Percentiles rank a stretch among this genome's conserved stretches.
Evolutionary conservation across 208 protist genomes (phyloP).

Genomic region (Leishmania guyanensis): DNA sequence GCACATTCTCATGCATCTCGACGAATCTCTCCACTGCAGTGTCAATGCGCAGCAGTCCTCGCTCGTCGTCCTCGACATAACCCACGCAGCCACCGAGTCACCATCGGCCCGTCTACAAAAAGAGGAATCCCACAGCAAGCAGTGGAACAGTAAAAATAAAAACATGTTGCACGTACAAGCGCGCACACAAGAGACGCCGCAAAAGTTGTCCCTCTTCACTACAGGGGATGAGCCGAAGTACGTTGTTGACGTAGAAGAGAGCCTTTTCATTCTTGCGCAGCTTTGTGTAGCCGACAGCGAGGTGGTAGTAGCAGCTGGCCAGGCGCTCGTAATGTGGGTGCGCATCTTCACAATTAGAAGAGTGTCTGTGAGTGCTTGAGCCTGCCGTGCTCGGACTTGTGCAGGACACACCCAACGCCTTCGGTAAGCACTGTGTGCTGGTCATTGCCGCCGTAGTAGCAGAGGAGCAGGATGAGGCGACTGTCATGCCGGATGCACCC

Average conservation of each 20-base stretch:
- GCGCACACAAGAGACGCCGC: slow-evolving; percentile 19
- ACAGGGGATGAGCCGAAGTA: slow-evolving; percentile 52
- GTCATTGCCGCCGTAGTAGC: background rate
- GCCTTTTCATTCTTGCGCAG: slow-evolving; percentile 61
- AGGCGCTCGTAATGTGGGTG: slow-evolving; percentile 9
- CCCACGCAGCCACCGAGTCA: background rate
- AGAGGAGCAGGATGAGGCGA: background rate
- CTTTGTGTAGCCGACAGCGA: slow-evolving; percentile 79
- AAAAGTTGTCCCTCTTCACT: slow-evolving; percentile 52
- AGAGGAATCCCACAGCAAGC: slow-evolving; percentile 3
- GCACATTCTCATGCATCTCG: background rate
- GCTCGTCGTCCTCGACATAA: background rate
- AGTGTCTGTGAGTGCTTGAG: background rate
- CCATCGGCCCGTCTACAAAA: slow-evolving; percentile 12
- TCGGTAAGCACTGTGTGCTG: background rate
- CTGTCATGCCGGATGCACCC: background rate
- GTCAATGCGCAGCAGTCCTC: background rate
- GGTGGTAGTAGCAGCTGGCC: slow-evolving; percentile 59
- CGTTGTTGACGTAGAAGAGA: slow-evolving; percentile 50
- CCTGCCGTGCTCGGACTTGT: slow-evolving; percentile 4
- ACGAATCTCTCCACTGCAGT: background rate
- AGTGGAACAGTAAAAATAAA: background rate
- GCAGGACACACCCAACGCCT: slow-evolving; percentile 1
- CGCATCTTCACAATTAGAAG: background rate
- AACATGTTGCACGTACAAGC: slow-evolving; percentile 2